phyloP scores from a whole-genome alignment of 441 rosid genomes.

The Erodium texanum region DNA sequence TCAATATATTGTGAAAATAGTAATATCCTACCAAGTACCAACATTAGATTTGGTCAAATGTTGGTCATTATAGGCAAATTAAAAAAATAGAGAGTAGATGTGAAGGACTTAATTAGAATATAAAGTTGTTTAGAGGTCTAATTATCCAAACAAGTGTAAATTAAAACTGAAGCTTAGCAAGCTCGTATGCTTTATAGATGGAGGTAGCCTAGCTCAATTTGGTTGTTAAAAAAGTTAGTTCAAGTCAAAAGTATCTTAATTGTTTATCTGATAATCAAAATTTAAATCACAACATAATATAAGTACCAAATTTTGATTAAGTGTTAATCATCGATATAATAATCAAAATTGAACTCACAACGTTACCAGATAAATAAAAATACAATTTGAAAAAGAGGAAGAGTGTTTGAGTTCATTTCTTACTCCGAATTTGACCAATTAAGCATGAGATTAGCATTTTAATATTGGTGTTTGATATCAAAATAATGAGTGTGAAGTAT shows the following conservation, averaged over 20 bases:
- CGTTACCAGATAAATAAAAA: no score
- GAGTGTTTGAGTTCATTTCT: neutral
- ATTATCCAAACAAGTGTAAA: neutral
- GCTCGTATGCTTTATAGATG: neutral
- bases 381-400: neutral
- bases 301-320: no score
- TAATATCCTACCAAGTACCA: neutral
- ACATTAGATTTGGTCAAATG: neutral
- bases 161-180: neutral
- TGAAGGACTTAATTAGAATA: neutral
- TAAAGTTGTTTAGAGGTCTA: neutral
- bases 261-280: no score
- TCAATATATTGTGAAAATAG: no score
- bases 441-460: no score
- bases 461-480: neutral
- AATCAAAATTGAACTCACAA: no score
- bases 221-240: neutral
- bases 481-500: neutral
- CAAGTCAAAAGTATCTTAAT: no score
- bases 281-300: no score
- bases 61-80: neutral
- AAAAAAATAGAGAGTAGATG: neutral
- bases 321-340: no score
- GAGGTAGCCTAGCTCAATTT: neutral
- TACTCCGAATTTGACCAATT: neutral